Evolutionary conservation across 768 basidiomycete species (phyloP).

Genomic region (Calocybe cyanea): DNA sequence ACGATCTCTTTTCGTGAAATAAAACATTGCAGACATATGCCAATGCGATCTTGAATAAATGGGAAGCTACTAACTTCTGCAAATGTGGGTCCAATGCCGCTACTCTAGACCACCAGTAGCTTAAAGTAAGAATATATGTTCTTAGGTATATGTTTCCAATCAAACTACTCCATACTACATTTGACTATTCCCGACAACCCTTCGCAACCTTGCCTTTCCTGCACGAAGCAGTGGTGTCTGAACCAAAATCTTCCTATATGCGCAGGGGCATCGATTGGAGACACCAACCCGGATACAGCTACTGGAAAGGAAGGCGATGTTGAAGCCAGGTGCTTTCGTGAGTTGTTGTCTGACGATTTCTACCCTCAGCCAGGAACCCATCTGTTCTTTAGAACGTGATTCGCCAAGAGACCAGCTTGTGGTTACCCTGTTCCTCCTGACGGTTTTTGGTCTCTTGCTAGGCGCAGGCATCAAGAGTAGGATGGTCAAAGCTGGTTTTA

Average conservation of each 20-base stretch:
- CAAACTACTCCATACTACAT: constrained; percentile 83
- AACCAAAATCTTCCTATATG: constrained; percentile 89
- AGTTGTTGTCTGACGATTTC: constrained; percentile 27
- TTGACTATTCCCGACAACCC: constrained; percentile 80
- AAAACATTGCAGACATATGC: constrained; percentile 23
- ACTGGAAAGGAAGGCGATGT: constrained; percentile 96
- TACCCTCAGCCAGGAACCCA: constrained; percentile 10
- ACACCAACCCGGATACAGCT: constrained; percentile 87
- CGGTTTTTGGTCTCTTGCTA: constrained; percentile 80
- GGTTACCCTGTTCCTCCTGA: constrained; percentile 86
- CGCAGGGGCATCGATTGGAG: constrained; percentile 74
- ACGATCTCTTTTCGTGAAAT: not conserved
- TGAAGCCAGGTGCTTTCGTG: constrained; percentile 94
- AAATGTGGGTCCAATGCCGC: constrained; percentile 55
- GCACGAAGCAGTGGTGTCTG: constrained; percentile 94
- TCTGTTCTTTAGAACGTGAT: constrained; percentile 72
- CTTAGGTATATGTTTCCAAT: constrained; percentile 85
- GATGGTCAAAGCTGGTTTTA: constrained; percentile 75
- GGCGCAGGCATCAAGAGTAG: constrained; percentile 81
- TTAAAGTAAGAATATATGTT: constrained; percentile 1
- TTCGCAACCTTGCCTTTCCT: constrained; percentile 86
- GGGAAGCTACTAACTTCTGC: constrained; percentile 90
- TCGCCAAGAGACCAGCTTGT: constrained; percentile 94
- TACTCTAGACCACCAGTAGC: not conserved
- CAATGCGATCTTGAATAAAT: constrained; percentile 55